A percentile compares a stretch with the other conserved stretches of the same genome.
phyloP scores from a whole-genome alignment of 352 stramenopile genomes.

The Globisporangium apiculatum region DNA sequence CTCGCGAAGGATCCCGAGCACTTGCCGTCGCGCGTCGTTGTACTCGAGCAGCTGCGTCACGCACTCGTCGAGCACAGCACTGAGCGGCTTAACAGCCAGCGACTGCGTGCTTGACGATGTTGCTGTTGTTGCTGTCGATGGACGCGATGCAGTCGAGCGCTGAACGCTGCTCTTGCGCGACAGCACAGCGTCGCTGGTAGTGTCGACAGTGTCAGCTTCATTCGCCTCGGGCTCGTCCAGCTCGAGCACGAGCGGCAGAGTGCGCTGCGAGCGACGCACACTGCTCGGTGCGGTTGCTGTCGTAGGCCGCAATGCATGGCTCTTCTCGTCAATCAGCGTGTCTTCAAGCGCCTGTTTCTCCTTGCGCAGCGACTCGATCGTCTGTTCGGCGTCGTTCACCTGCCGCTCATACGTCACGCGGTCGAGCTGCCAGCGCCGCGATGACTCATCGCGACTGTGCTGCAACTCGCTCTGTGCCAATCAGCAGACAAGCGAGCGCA shows the following conservation, averaged over 20 bases:
- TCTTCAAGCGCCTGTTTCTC: conserved; percentile 56
- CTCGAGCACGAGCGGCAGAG: conserved; percentile 3
- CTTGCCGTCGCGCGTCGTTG: conserved; percentile 41
- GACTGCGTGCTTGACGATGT: not conserved
- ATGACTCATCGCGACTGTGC: conserved; percentile 53
- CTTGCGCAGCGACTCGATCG: conserved; percentile 44
- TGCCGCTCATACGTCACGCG: conserved; percentile 61
- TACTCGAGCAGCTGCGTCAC: conserved; percentile 52
- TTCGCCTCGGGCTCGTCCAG: conserved; percentile 5
- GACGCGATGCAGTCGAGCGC: no score
- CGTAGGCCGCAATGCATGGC: conserved; percentile 2
- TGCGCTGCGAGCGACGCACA: conserved; percentile 6
- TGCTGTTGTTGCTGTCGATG: no score
- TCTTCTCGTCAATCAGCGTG: conserved; percentile 35
- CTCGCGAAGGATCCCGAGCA: conserved; percentile 55
- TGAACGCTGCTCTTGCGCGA: not conserved
- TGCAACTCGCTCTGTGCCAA: conserved; percentile 40
- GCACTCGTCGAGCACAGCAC: conserved; percentile 41
- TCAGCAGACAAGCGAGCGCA: conserved; percentile 4
- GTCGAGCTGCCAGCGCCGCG: conserved; percentile 57
- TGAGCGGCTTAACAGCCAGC: not conserved
- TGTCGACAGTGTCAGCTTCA: not conserved
- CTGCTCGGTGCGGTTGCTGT: not conserved
- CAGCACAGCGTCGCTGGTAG: conserved; percentile 1
- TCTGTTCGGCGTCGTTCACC: conserved; percentile 53